These are phyloP conservation scores for Fraxinus anomala DNA, from an alignment of 257 asterid species.

Conservation along the genomic window DNA sequence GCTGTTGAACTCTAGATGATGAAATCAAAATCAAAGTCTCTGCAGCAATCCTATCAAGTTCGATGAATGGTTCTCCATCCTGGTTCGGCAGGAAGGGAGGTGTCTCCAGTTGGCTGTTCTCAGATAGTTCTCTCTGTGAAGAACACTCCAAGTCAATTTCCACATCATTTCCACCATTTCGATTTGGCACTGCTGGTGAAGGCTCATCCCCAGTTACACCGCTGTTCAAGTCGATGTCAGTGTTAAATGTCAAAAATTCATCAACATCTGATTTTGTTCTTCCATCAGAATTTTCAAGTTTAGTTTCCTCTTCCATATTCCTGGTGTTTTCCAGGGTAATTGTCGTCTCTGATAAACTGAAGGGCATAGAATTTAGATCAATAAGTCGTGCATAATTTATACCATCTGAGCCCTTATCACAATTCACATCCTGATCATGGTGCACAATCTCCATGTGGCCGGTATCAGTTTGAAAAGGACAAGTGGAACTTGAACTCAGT, in stretches of 20 bases:
- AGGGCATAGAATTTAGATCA: constrained; percentile 53
- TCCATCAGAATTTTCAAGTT: constrained; percentile 8
- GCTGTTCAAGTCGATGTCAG: constrained; percentile 35
- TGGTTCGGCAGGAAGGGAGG: constrained; percentile 25
- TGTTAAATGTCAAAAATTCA: constrained; percentile 26
- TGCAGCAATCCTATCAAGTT: constrained; percentile 53
- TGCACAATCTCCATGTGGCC: constrained; percentile 28
- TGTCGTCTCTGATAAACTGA: constrained; percentile 30
- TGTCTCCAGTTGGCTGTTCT: constrained; percentile 36
- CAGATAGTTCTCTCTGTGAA: constrained; percentile 59
- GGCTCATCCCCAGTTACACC: constrained; percentile 28
- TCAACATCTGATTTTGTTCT: constrained; percentile 17
- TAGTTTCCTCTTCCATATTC: constrained; percentile 25
- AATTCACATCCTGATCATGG: constrained; percentile 25
- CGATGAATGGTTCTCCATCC: constrained; percentile 22
- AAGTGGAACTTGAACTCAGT: constrained; percentile 31
- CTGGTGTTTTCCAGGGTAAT: constrained; percentile 21
- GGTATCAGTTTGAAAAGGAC: constrained; percentile 31
- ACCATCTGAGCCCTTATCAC: constrained; percentile 29
- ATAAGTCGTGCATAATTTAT: constrained; percentile 30
- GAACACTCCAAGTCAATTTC: constrained; percentile 43
- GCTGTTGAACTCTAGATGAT: constrained; percentile 24
- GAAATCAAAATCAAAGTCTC: constrained; percentile 47
- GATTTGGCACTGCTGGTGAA: constrained; percentile 12
- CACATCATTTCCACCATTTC: constrained; percentile 13